Conservation (phyloP, 371 early-diverging fungal species). For the Mucor velutinosus region DNA sequence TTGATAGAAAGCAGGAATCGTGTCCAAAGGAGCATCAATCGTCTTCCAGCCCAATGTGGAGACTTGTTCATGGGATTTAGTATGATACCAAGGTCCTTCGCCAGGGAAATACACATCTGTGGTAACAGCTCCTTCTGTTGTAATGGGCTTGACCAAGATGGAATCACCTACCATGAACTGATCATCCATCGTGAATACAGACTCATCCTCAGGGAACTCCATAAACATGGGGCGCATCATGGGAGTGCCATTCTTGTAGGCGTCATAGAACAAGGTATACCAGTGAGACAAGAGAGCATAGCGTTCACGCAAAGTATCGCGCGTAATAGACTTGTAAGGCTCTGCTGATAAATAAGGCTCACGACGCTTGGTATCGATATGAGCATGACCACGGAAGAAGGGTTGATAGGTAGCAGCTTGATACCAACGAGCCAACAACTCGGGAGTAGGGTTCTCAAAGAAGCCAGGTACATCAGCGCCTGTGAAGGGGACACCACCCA, state of each 20-base stretch:
- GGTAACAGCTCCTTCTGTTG: constrained; percentile 49
- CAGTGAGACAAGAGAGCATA: constrained; percentile 81
- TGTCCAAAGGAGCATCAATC: constrained; percentile 71
- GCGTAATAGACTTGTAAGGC: constrained; percentile 69
- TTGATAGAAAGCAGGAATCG: constrained; percentile 82
- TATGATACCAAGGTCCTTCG: constrained; percentile 78
- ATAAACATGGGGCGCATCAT: constrained; percentile 85
- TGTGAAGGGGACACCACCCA: constrained; percentile 77
- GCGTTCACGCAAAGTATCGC: constrained; percentile 72
- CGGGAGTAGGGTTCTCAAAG: constrained; percentile 84
- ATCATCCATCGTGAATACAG: constrained; percentile 74
- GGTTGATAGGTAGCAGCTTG: constrained; percentile 90
- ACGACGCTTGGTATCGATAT: constrained; percentile 92
- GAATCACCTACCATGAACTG: constrained; percentile 83
- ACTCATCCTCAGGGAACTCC: constrained; percentile 80
- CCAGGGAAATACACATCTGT: constrained; percentile 75
- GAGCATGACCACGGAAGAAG: constrained; percentile 93
- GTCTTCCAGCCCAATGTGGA: constrained; percentile 48
- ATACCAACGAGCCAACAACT: constrained; percentile 87
- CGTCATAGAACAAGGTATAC: constrained; percentile 82
- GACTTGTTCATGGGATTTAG: constrained; percentile 52
- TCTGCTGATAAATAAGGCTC: constrained; percentile 96
- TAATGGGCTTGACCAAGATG: constrained; percentile 79
- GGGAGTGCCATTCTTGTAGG: constrained; percentile 67
- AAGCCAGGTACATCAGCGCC: constrained; percentile 96